Conservation (phyloP, 768 basidiomycete species). For the Cystobasidium onofrii region DNA sequence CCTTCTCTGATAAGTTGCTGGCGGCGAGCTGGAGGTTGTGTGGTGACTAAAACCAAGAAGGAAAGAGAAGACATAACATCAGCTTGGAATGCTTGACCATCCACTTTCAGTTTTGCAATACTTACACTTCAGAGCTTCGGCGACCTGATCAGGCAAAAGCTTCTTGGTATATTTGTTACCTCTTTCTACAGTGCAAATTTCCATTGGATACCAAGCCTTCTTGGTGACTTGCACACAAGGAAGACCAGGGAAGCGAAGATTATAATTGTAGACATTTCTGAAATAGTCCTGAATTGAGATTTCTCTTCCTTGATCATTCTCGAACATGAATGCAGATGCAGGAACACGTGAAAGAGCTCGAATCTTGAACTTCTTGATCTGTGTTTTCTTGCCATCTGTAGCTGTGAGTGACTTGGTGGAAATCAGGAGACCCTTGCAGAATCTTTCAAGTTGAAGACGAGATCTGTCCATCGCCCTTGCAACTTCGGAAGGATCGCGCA, state of each 20-base stretch:
- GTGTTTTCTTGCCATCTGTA: neutral
- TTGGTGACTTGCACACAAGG: constrained; percentile 34
- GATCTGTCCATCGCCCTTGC: neutral
- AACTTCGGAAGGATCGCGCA: constrained; percentile 8
- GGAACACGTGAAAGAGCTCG: neutral
- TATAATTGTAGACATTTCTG: constrained; percentile 12
- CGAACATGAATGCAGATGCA: constrained; percentile 4
- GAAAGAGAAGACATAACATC: neutral
- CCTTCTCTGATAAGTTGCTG: constrained; percentile 16
- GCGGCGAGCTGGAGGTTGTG: constrained; percentile 13
- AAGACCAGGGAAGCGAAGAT: constrained; percentile 26
- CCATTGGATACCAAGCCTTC: constrained; percentile 34
- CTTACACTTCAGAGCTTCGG: constrained; percentile 33
- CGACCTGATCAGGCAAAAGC: constrained; percentile 32
- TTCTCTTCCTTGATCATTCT: constrained; percentile 10
- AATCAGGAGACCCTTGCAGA: constrained; percentile 45
- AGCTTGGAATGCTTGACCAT: too few relatives aligned
- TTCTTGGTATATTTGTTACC: constrained; percentile 35
- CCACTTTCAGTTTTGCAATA: too few relatives aligned
- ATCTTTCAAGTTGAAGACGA: constrained; percentile 54
- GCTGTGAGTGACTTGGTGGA: constrained; percentile 6
- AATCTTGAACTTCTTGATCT: constrained; percentile 24
- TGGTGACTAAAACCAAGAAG: constrained; percentile 20
- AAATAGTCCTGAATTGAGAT: constrained; percentile 32
- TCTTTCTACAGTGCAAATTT: constrained; percentile 28